Percentiles rank a stretch among this genome's conserved stretches.
These are phyloP conservation scores for Aspergillus luchuensis DNA, from an alignment of 2,329 filamentous ascomycete genomes.

Conservation along the genomic window DNA sequence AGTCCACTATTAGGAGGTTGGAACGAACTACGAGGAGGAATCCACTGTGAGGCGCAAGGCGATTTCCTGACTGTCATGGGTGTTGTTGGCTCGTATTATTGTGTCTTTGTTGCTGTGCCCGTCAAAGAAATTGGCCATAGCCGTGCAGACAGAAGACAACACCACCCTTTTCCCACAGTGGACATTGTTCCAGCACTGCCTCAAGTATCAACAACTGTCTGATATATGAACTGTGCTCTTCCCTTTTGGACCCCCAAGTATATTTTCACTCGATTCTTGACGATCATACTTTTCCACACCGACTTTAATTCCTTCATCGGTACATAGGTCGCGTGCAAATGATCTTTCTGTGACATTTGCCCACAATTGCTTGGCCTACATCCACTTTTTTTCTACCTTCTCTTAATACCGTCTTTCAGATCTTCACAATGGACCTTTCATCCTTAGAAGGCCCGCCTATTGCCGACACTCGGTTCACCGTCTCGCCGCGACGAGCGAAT, in stretches of 20 bases:
- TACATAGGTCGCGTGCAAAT: not conserved
- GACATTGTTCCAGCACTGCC: conserved; percentile 4
- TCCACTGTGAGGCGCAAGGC: conserved; percentile 8
- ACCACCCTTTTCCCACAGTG: not conserved
- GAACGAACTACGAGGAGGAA: not conserved
- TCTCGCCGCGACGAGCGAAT: not conserved
- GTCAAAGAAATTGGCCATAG: conserved; percentile 3
- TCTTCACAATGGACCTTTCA: conserved; percentile 34
- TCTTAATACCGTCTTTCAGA: not conserved
- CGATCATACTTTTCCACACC: not conserved
- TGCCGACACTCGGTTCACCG: conserved; percentile 22
- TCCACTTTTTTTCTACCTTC: not conserved
- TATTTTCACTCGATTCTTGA: not conserved
- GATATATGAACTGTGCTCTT: conserved; percentile 2
- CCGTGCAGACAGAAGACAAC: conserved; percentile 3
- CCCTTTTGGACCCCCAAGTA: not conserved
- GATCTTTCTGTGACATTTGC: not conserved
- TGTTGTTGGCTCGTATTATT: not conserved
- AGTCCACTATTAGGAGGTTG: not conserved
- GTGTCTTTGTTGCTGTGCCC: not conserved
- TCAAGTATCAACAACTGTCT: not conserved
- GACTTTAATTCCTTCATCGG: not conserved
- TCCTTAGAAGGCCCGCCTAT: conserved; percentile 40
- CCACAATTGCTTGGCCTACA: not conserved
- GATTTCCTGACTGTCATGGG: not conserved